These are phyloP conservation scores for Puccinia coronata DNA, from an alignment of 1,284 basidiomycete species.

Conservation along the genomic window DNA sequence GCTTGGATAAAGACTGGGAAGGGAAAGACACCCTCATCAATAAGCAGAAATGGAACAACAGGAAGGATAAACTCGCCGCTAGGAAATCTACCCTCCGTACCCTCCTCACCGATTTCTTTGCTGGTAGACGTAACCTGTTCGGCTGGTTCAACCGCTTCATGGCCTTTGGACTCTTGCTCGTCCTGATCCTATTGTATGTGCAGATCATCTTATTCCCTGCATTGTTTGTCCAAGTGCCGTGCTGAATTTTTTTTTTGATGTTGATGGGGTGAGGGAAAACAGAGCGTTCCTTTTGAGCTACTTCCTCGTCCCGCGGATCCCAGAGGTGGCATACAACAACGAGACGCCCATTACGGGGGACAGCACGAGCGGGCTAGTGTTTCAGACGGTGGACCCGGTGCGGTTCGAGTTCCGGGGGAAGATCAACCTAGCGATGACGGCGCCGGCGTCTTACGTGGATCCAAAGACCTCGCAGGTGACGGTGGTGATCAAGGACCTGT, in stretches of 20 bases:
- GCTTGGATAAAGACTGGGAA: constrained; percentile 38
- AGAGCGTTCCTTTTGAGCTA: constrained; percentile 14
- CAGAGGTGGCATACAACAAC: constrained; percentile 41
- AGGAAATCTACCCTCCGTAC: neutral
- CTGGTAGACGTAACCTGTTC: neutral
- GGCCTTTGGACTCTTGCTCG: constrained; percentile 6
- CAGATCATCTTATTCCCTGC: neutral
- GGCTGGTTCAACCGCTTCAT: constrained; percentile 27
- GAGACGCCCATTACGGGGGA: constrained; percentile 12
- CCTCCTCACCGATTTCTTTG: neutral
- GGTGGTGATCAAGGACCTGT: constrained; percentile 30
- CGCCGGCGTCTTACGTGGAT: neutral
- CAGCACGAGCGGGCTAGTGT: constrained; percentile 15
- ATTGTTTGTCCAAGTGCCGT: no score
- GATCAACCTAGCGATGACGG: constrained; percentile 35
- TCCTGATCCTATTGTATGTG: constrained; percentile 19
- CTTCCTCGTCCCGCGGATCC: constrained; percentile 23
- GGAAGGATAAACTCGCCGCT: neutral
- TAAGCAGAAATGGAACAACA: constrained; percentile 15
- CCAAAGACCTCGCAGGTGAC: neutral
- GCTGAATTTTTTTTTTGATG: neutral
- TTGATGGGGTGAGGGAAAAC: neutral
- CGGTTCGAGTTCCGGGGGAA: constrained; percentile 20
- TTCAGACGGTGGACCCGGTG: constrained; percentile 19
- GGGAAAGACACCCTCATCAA: constrained; percentile 27